phyloP scores from a whole-genome alignment of 306 rosid genomes.

The Pterocarpus macrocarpus region DNA sequence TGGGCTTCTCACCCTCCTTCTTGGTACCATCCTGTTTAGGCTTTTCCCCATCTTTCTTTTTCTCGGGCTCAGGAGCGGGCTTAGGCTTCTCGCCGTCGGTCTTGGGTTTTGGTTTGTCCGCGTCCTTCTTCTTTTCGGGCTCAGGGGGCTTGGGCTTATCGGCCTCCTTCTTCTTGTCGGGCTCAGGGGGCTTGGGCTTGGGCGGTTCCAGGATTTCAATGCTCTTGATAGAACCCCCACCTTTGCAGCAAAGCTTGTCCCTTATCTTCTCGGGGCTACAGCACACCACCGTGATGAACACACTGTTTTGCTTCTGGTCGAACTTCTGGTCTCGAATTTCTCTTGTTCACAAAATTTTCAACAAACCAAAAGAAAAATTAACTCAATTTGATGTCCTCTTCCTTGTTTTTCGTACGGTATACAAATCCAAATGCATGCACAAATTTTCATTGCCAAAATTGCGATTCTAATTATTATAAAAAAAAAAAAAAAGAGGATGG shows the following conservation, averaged over 20 bases:
- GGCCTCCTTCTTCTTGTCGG: constrained; percentile 34
- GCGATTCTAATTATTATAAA: not conserved
- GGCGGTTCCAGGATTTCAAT: constrained; percentile 70
- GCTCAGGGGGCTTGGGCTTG: constrained; percentile 41
- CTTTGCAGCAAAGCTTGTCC: constrained; percentile 67
- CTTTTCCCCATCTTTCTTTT: constrained; percentile 17
- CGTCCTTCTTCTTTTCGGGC: constrained; percentile 13
- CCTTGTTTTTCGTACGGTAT: no score
- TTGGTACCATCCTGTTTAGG: not conserved
- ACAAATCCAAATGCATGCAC: no score
- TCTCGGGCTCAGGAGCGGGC: not conserved
- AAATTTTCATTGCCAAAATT: not conserved
- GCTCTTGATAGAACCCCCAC: constrained; percentile 65
- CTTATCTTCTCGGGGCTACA: constrained; percentile 80
- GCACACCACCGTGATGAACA: constrained; percentile 73
- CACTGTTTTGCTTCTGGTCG: constrained; percentile 65
- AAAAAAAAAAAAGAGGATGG: not conserved
- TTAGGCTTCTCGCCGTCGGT: not conserved
- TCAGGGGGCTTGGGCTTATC: constrained; percentile 5
- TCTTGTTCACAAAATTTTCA: constrained; percentile 60
- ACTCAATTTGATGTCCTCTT: constrained; percentile 47
- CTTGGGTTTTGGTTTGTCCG: constrained; percentile 10
- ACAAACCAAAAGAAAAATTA: constrained; percentile 35
- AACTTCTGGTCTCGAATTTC: constrained; percentile 82
- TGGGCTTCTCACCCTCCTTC: constrained; percentile 2